Base-by-base conservation (phyloP, 2,329 filamentous ascomycete species). In the Chrysoporthe deuterocubensis region DNA sequence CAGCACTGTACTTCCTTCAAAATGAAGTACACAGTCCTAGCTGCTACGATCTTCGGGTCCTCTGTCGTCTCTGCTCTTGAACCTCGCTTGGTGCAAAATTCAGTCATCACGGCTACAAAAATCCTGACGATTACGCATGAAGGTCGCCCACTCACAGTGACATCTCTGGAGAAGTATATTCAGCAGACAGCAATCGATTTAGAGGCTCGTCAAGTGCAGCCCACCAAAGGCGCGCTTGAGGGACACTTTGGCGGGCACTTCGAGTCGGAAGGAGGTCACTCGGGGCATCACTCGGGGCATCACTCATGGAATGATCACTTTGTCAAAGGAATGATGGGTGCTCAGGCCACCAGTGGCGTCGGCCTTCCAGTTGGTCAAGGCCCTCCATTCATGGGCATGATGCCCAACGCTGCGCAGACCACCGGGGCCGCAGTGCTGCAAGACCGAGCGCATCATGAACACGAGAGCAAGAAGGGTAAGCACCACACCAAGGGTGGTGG, bases 11-110 rank as follows among this genome's bases (percentile, higher is more conserved):
- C n/a, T 52, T 5, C 26, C 2, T 52, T 26, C 57, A 63, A 2
- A 42, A 63, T 63, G 61, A 63, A 63, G 61, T 63, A 50, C 32
- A 63, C 58, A 8, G 26, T 18, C 16, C 21, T 61, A 8, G 21
- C 44, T 42, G 42, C 58, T 6, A 43, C n/a, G 42, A 43, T 61
- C 11, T 46, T 61, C 58, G 58, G 58, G 26, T 61, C 58, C n/a
- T 61, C 58, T 9, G 42, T 44, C 14, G 58, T 14, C 21, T 44
- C 42, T 16, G 58, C 58, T 13, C 43, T 61, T 21, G 42, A 61
- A 42, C 58, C 42, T 46, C 42, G 21, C 13, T 21, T 32, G 14
- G 21, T 11, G 13, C 42, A 60, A 26, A 4, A 42, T 26, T 40
- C 42, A 42, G 42, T 26, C 13, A 44, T 43, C 14, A 61, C 58